Evolutionary conservation across 768 basidiomycete genomes (phyloP).

Genomic region (Daedaleopsis sinensis): DNA sequence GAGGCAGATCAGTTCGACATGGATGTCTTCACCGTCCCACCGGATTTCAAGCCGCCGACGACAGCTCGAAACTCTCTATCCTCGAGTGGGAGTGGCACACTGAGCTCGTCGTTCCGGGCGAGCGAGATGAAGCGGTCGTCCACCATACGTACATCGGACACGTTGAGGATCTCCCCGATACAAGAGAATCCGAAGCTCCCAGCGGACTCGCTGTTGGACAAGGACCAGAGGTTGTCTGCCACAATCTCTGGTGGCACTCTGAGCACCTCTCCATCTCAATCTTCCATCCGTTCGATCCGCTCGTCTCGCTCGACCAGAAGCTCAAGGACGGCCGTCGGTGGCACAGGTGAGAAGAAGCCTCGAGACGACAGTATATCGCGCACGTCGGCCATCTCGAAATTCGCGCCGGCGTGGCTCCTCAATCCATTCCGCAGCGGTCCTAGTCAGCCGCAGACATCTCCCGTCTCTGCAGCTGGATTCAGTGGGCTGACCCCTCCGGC

Average conservation of each 20-base stretch:
- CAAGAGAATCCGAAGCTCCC: slow-evolving; percentile 69
- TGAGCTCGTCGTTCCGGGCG: slow-evolving; percentile 37
- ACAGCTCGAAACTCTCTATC: slow-evolving; percentile 41
- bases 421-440: slow-evolving; percentile 69
- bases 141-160: slow-evolving; percentile 47
- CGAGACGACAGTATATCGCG: slow-evolving; percentile 37
- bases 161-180: slow-evolving; percentile 59
- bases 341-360: slow-evolving; percentile 18
- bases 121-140: slow-evolving; percentile 35
- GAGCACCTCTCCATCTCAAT: slow-evolving; percentile 67
- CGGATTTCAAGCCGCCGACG: slow-evolving; percentile 37
- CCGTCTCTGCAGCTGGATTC: slow-evolving; percentile 47
- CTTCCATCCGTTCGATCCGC: slow-evolving; percentile 60
- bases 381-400: slow-evolving; percentile 52
- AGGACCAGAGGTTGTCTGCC: slow-evolving; percentile 22
- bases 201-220: slow-evolving; percentile 33
- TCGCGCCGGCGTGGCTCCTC: slow-evolving; percentile 79
- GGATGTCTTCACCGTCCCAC: slow-evolving; percentile 61
- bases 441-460: slow-evolving; percentile 64
- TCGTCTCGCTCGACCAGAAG: slow-evolving; percentile 47
- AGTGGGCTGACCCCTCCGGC: slow-evolving; percentile 6
- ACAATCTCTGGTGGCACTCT: slow-evolving; percentile 32
- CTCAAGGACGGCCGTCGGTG: slow-evolving; percentile 41
- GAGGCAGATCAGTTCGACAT: slow-evolving; percentile 78
- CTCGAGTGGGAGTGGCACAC: slow-evolving; percentile 41